These are phyloP conservation scores for Iris pallida DNA, from an alignment of 116 monocot species.

Conservation along the genomic window DNA sequence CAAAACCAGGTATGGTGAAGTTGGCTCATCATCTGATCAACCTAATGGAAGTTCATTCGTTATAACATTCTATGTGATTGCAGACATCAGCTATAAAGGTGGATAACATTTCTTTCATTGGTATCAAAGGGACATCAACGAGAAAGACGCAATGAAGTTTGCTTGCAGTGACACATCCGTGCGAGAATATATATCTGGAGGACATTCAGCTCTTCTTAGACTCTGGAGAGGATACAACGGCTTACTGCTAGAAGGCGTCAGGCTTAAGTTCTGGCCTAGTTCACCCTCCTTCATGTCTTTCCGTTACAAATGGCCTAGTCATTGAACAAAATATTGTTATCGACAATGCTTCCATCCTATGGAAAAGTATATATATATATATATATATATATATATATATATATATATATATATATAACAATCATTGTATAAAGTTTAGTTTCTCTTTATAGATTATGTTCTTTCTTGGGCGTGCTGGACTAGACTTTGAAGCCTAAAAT, in stretches of 20 bases:
- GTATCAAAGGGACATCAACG: slow-evolving; percentile 63
- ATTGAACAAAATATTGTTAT: slow-evolving; percentile 8
- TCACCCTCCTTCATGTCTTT: slow-evolving; percentile 46
- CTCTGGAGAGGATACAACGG: slow-evolving; percentile 26
- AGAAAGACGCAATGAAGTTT: slow-evolving; percentile 44
- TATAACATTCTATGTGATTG: not conserved
- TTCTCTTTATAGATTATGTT: too few species aligned
- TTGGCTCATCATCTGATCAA: too few species aligned
- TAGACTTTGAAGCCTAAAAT: too few species aligned
- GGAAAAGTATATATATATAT: not conserved
- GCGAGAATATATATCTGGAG: slow-evolving; percentile 46
- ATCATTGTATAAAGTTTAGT: not conserved
- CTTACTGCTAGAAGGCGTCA: slow-evolving; percentile 56
- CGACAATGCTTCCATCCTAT: not conserved
- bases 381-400: too few species aligned
- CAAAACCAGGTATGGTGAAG: slow-evolving; percentile 39
- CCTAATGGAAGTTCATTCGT: too few species aligned
- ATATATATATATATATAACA: not conserved
- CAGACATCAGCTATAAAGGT: slow-evolving; percentile 69
- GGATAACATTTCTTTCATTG: slow-evolving; percentile 36
- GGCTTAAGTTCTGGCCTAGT: slow-evolving; percentile 39
- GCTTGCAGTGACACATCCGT: slow-evolving; percentile 69
- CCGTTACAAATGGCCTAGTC: not conserved
- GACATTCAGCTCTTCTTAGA: slow-evolving; percentile 42
- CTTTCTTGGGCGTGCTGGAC: too few species aligned